phyloP scores from a whole-genome alignment of 116 monocot species.

The Phalaenopsis hybrid region DNA sequence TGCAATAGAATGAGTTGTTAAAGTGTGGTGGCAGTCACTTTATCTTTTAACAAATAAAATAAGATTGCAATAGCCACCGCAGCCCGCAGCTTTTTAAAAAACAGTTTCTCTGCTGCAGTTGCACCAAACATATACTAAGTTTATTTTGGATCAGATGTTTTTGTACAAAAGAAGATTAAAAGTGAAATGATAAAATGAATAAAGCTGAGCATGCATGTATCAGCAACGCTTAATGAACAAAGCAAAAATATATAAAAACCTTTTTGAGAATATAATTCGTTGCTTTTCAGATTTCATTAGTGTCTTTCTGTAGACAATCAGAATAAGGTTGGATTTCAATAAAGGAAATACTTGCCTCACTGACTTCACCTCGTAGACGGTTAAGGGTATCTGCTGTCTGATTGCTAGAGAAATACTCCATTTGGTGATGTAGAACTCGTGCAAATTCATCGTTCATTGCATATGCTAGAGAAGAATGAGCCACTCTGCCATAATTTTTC shows the following conservation, averaged over 20 bases:
- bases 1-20: too few species aligned
- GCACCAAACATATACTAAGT: too few species aligned
- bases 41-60: too few species aligned
- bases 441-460: slow-evolving; percentile 99
- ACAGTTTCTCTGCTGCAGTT: too few species aligned
- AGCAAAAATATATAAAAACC: background rate
- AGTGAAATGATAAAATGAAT: slow-evolving; percentile 2
- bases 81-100: too few species aligned
- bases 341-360: slow-evolving; percentile 50
- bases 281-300: background rate
- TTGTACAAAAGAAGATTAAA: background rate
- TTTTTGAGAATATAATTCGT: background rate
- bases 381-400: slow-evolving; percentile 83
- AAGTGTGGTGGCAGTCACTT: too few species aligned
- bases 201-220: background rate
- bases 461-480: slow-evolving; percentile 83
- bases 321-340: background rate
- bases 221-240: background rate
- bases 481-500: slow-evolving; percentile 92
- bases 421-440: slow-evolving; percentile 95
- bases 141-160: background rate
- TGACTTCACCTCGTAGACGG: slow-evolving; percentile 85
- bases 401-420: slow-evolving; percentile 93
- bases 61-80: too few species aligned
- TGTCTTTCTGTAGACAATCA: background rate